Percentiles rank a stretch among this genome's conserved stretches.
Evolutionary conservation across 441 rosid genomes (phyloP).

Genomic region (Kokia cookei): DNA sequence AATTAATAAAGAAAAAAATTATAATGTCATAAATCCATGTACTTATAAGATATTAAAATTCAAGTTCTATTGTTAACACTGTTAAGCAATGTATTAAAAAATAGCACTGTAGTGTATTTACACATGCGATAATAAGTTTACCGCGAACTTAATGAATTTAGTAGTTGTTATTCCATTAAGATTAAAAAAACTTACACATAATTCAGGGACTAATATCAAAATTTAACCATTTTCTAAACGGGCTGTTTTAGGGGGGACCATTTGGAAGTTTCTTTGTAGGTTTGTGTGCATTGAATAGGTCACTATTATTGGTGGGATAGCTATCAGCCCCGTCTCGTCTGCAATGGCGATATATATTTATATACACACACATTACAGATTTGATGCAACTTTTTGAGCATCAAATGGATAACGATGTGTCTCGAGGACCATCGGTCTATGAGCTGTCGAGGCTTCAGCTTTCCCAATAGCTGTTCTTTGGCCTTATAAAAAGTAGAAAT

Average conservation of each 20-base stretch:
- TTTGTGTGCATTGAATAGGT: not conserved
- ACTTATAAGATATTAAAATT: too few species aligned
- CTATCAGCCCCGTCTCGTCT: not conserved
- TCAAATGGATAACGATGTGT: not conserved
- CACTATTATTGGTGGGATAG: not conserved
- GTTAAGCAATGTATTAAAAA: too few species aligned
- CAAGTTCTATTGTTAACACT: rapidly evolving
- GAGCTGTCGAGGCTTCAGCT: slow-evolving; percentile 2
- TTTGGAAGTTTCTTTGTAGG: not conserved
- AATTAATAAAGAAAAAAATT: not conserved
- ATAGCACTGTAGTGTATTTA: too few species aligned
- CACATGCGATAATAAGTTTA: too few species aligned
- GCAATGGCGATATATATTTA: not conserved
- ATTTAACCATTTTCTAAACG: not conserved
- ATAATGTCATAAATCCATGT: too few species aligned
- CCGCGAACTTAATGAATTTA: too few species aligned
- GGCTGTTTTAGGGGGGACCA: not conserved
- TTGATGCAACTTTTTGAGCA: not conserved
- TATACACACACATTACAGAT: not conserved
- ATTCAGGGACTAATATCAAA: too few species aligned
- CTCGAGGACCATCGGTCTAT: not conserved
- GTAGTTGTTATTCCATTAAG: too few species aligned
- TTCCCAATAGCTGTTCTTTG: not conserved
- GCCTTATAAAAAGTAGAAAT: not conserved
- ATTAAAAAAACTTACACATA: too few species aligned